Evolutionary conservation across 805 yeast genomes (phyloP).

Genomic region (Barnettozyma botsteinii): DNA sequence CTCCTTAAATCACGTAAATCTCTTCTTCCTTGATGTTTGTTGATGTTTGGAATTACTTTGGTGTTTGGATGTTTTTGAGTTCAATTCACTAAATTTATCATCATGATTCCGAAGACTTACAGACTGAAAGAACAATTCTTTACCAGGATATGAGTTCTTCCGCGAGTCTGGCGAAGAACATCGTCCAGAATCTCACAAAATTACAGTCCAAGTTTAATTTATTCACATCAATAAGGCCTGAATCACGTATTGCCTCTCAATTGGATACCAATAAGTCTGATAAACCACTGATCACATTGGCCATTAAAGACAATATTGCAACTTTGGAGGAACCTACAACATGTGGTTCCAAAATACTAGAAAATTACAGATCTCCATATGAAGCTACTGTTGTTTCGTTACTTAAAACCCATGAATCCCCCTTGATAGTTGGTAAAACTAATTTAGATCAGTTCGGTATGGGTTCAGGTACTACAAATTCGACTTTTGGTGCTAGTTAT

Average conservation of each 20-base stretch:
- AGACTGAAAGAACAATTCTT: not conserved
- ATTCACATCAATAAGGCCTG: conserved; percentile 36
- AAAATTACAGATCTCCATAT: conserved; percentile 64
- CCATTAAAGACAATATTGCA: conserved; percentile 77
- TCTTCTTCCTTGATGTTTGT: too few species aligned
- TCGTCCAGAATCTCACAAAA: conserved; percentile 11
- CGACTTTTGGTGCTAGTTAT: conserved; percentile 49
- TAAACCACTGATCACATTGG: conserved; percentile 26
- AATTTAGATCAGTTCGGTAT: conserved; percentile 97
- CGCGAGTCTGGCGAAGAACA: not conserved
- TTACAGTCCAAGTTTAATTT: conserved; percentile 31
- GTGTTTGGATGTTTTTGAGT: not conserved
- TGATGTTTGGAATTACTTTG: not conserved
- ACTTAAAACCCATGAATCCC: conserved; percentile 44
- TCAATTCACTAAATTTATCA: too few species aligned
- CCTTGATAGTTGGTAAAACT: conserved; percentile 65
- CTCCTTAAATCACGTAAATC: too few species aligned
- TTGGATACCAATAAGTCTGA: not conserved
- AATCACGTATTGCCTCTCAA: not conserved
- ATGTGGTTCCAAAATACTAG: conserved; percentile 65
- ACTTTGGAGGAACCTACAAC: conserved; percentile 66
- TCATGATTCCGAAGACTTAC: too few species aligned
- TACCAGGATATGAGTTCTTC: not conserved
- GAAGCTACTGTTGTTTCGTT: conserved; percentile 66
- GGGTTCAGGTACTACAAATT: conserved; percentile 71